Conservation (phyloP, 1,284 basidiomycete genomes). For the Sporisorium graminicola region DNA sequence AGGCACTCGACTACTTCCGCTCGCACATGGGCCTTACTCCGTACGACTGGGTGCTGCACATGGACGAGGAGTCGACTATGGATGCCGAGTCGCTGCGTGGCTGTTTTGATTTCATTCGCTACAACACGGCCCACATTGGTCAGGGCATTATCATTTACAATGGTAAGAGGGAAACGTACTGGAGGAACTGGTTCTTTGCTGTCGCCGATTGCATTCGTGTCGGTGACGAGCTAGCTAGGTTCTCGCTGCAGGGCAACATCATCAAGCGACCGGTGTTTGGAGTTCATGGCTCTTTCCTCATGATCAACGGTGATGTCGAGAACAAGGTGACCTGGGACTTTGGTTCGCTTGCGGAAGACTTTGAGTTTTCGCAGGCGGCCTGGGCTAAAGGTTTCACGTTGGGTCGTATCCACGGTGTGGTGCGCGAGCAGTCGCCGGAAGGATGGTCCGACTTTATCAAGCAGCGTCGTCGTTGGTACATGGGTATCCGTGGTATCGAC, state of each 20-base stretch:
- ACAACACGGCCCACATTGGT: conserved; percentile 71
- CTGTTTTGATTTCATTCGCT: conserved; percentile 71
- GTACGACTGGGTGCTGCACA: conserved; percentile 71
- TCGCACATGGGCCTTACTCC: conserved; percentile 70
- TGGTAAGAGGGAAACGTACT: conserved; percentile 70
- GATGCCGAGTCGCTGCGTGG: conserved; percentile 71
- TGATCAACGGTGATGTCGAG: conserved; percentile 71
- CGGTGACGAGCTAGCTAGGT: conserved; percentile 71
- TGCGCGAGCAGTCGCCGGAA: conserved; percentile 70
- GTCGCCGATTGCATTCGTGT: conserved; percentile 71
- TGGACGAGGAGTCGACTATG: conserved; percentile 71
- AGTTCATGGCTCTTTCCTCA: conserved; percentile 71
- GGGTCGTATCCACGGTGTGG: conserved; percentile 71
- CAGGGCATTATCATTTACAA: conserved; percentile 72
- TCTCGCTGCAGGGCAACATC: conserved; percentile 71
- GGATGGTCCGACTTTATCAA: conserved; percentile 71
- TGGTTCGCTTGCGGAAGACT: conserved; percentile 70
- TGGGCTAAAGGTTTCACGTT: conserved; percentile 71
- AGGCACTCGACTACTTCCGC: conserved; percentile 71
- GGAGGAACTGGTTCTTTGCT: conserved; percentile 72
- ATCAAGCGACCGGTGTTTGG: conserved; percentile 71
- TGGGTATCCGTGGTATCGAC: conserved; percentile 70
- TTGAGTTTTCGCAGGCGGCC: conserved; percentile 71
- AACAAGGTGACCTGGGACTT: conserved; percentile 71
- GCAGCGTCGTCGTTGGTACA: conserved; percentile 71